Conservation (phyloP, 2,329 filamentous ascomycete genomes). For the Leptographium wingfieldii region DNA sequence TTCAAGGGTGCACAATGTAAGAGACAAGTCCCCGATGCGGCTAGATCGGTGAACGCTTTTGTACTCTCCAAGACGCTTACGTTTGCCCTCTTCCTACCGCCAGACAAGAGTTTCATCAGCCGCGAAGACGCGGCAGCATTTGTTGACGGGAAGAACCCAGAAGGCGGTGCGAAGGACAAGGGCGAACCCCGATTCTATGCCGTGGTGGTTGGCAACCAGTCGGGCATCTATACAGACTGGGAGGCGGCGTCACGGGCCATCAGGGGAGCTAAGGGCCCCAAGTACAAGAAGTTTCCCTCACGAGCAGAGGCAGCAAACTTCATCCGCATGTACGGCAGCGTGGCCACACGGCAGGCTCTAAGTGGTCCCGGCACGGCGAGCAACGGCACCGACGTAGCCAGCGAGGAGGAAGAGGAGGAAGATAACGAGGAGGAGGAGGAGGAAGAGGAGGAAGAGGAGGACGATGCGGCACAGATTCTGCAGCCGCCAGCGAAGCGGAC, state of each 20-base stretch:
- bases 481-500: slow-evolving; percentile 24
- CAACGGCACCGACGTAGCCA: slow-evolving; percentile 7
- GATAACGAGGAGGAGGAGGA: slow-evolving; percentile 13
- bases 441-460: slow-evolving; percentile 13
- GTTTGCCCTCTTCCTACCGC: background rate
- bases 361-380: slow-evolving; percentile 15
- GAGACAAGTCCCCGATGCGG: slow-evolving; percentile 17
- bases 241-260: slow-evolving; percentile 60
- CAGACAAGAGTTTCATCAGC: slow-evolving; percentile 58
- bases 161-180: slow-evolving; percentile 23
- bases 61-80: background rate
- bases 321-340: slow-evolving; percentile 40
- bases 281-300: slow-evolving; percentile 57
- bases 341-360: slow-evolving; percentile 28
- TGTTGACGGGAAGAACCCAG: slow-evolving; percentile 46
- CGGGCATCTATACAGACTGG: slow-evolving; percentile 55
- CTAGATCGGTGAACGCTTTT: background rate
- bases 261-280: slow-evolving; percentile 55
- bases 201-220: slow-evolving; percentile 43
- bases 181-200: slow-evolving; percentile 41
- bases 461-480: slow-evolving; percentile 19
- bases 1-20: slow-evolving; percentile 55
- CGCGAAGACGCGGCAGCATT: slow-evolving; percentile 69
- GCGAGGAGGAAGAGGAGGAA: slow-evolving; percentile 17
- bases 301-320: slow-evolving; percentile 66